Percentiles rank a stretch among this genome's conserved stretches.
Conservation (phyloP, 306 rosid species). For the Cyamopsis tetragonoloba region DNA sequence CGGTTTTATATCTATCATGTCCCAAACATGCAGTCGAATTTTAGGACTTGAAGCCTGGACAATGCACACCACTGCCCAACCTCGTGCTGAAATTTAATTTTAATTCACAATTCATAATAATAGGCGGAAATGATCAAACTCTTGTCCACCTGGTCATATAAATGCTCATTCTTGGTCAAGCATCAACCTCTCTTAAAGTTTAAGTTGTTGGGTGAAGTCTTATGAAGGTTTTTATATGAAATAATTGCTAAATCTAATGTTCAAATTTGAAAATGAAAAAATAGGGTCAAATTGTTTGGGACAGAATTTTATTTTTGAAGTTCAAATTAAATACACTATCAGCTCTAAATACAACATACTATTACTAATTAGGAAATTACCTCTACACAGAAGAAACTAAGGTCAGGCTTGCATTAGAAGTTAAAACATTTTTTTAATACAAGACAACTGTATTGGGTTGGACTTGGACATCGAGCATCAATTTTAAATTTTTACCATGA, state of each 20-base stretch:
- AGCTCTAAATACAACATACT: neutral
- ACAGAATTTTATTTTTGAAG: neutral
- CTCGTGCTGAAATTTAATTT: neutral
- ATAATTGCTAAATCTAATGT: neutral
- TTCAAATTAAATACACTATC: neutral
- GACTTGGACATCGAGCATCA: slow-evolving; percentile 13
- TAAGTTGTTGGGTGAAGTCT: neutral
- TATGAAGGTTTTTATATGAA: neutral
- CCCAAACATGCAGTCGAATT: neutral
- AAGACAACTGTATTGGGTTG: neutral
- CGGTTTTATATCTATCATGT: neutral
- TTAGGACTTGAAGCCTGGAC: neutral
- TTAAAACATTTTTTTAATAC: neutral
- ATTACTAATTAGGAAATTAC: neutral
- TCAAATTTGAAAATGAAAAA: neutral
- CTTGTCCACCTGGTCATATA: neutral
- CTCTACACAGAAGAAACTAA: neutral
- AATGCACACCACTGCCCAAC: neutral
- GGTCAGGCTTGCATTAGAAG: neutral
- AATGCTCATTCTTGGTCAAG: neutral
- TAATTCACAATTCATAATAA: neutral
- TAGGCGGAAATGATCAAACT: neutral
- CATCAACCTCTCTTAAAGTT: neutral
- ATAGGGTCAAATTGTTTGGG: neutral
- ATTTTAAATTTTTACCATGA: neutral